These are phyloP conservation scores for Boletus patriciae DNA, from an alignment of 768 basidiomycete genomes.

Conservation along the genomic window DNA sequence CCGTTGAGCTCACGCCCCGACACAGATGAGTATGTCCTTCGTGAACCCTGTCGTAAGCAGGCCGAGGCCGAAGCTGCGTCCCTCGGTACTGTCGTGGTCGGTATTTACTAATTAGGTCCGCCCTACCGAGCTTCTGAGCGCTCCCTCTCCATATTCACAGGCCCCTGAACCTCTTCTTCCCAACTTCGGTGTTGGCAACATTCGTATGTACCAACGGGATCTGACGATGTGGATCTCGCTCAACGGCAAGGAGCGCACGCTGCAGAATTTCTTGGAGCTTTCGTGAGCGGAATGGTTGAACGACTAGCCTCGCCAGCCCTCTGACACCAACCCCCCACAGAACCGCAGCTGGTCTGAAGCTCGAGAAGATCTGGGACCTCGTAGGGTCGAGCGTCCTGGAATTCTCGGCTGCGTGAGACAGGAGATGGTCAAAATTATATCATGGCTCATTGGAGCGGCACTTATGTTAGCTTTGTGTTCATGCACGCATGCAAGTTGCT, in stretches of 20 bases:
- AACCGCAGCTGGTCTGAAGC: slow-evolving; percentile 25
- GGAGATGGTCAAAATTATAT: neutral
- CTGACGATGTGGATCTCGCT: slow-evolving; percentile 30
- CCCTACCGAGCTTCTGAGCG: neutral
- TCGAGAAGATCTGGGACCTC: slow-evolving; percentile 35
- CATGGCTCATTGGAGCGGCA: neutral
- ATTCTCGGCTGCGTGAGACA: slow-evolving; percentile 21
- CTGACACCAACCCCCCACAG: slow-evolving; percentile 14
- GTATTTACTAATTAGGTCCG: neutral
- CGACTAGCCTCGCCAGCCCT: neutral
- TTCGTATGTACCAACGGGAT: slow-evolving; percentile 33
- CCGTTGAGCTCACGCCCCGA: neutral
- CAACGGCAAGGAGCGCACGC: slow-evolving; percentile 36
- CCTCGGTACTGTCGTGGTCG: slow-evolving; percentile 16
- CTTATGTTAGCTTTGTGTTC: neutral
- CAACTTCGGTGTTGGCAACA: slow-evolving; percentile 35
- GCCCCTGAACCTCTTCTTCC: slow-evolving; percentile 36
- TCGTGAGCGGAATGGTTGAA: slow-evolving; percentile 20
- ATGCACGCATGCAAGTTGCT: too few species aligned
- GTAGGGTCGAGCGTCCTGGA: slow-evolving; percentile 28
- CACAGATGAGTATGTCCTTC: slow-evolving; percentile 26
- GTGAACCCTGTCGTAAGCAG: slow-evolving; percentile 16
- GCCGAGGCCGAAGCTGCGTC: slow-evolving; percentile 11
- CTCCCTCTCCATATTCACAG: slow-evolving; percentile 13
- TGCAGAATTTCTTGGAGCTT: slow-evolving; percentile 29